Evolutionary conservation across 192 early-diverging fungal genomes (phyloP).

Genomic region (Thamnidium elegans): DNA sequence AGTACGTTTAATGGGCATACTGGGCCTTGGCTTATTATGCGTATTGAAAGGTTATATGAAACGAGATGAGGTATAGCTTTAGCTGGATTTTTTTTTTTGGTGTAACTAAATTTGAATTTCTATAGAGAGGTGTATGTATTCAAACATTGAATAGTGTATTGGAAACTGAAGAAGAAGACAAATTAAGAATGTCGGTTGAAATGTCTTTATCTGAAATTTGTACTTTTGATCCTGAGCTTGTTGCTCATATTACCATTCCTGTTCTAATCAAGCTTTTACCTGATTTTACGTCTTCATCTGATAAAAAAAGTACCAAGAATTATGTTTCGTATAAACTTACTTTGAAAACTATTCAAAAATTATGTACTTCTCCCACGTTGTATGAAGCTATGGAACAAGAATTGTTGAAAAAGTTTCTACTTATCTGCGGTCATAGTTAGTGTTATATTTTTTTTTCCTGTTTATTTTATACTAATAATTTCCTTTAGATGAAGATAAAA

Average conservation of each 20-base stretch:
- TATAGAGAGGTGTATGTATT: conserved; percentile 41
- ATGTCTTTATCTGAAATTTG: conserved; percentile 28
- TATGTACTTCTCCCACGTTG: conserved; percentile 43
- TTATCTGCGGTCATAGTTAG: not conserved
- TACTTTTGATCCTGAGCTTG: conserved; percentile 35
- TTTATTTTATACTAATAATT: not conserved
- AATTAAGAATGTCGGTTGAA: conserved; percentile 39
- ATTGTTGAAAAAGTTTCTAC: conserved; percentile 49
- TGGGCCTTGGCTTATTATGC: conserved; percentile 65
- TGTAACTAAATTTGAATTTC: no score
- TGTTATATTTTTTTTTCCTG: not conserved
- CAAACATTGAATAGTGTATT: conserved; percentile 51
- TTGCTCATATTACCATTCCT: conserved; percentile 53
- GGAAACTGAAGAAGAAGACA: conserved; percentile 43
- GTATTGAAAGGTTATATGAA: conserved; percentile 55
- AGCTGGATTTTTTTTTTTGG: no score
- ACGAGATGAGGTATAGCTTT: conserved; percentile 47
- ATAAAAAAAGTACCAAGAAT: not conserved
- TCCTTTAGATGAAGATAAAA: conserved; percentile 18
- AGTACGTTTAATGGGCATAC: conserved; percentile 66
- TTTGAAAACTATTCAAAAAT: conserved; percentile 43
- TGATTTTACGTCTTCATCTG: conserved; percentile 16
- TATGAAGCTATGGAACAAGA: conserved; percentile 43
- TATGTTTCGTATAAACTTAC: conserved; percentile 31
- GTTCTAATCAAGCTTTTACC: conserved; percentile 52